Evolutionary conservation across 2,329 filamentous ascomycete genomes (phyloP), one percentile per base, ranked within the genome.

Genomic region (Orbilia ellipsospora): DNA sequence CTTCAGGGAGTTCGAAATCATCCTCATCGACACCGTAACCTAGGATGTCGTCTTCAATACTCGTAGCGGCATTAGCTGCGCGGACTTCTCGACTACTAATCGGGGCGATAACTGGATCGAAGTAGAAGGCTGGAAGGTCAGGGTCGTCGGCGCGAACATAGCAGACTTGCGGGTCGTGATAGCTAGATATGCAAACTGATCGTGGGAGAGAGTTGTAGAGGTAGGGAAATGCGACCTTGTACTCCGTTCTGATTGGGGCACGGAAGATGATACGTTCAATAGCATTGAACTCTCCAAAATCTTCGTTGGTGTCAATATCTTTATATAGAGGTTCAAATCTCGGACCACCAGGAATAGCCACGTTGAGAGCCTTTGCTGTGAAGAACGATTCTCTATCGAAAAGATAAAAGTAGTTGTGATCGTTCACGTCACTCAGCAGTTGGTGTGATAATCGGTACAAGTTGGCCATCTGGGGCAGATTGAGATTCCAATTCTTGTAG

Each of bases 241-340:
- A 97, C 83, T 99, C 95, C 7, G 94, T 99, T 79, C 94, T 90
- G 78, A 98, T 96, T 0, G 94, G 94, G 55, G 92, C 90, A 78
- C 95, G 91, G 87, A 99, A 99, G 79, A 99, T 99, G 83, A 99
- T 99, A 79, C 96, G 92, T 81, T 99, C 95, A 80, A 99, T 99
- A 40, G 95, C 95, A 81, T 99, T 99, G 86, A 99, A 99, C 83
- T 99, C 95, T 83, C 95, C 95, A 83, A 99, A 99, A 81, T 99
- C 95, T 82, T 99, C 95, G 80, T 99, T 99, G 1, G 95, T 95
- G 82, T 99, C 94, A 76, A 99, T 94, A 80, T 99, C 95, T 84
- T 99, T 99, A 86, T 97, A 99, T 18, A 99, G 83, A 23, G 95
- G 95, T 83, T 99, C 95, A 78, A 99, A 99, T 31, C 95, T 90